Base-by-base conservation (phyloP, 768 basidiomycete species). In the Tricholoma saponaceum region DNA sequence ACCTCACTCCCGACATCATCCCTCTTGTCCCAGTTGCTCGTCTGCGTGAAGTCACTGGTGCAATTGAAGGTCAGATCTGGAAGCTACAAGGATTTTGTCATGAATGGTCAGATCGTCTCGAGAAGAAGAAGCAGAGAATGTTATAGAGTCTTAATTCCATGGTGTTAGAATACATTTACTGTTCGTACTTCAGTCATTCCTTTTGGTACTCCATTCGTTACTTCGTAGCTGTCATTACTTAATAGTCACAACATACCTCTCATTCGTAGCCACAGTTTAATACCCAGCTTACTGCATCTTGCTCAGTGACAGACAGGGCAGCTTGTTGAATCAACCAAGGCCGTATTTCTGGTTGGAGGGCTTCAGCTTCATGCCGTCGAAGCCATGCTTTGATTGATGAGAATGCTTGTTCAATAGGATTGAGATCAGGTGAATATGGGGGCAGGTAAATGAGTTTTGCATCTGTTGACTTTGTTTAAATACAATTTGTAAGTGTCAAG, bases 1-100 rank as follows among this genome's bases (percentile, higher is more conserved):
- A 56, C 10, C 37, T 64, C 18, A 66, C 60, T 5, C 65, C 66
- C 5, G 64, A 60, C 46, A 60, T 67, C 30, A 58, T 67, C 26
- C 26, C 59, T 30, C 39, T 58, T 10, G 61, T 62, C 13, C 57
- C 56, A 32, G 54, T 59, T 35, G 39, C 54, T 50, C 60, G 59
- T 20, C 37, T 66, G 28, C 39, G 54, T 23, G 58, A 64, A 37
- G 46, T 66, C 7, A 60, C 56, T 3, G 52, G 60, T 43, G 54
- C 49, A 2, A 41, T 55, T 18, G 65, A 66, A 52, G 65, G 65
- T n/a, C 57, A 51, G 28, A 51, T 58, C 6, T 51, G 52, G 32
- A 56, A 58, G 30, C 23, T 66, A 12, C 59, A 59, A 23, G 9
- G 14, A 13, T 64, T 62, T 35, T 58, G 54, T 32, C 58, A 25